Conservation (phyloP, 2,329 filamentous ascomycete species). For the Pyrenophora tritici-repentis region DNA sequence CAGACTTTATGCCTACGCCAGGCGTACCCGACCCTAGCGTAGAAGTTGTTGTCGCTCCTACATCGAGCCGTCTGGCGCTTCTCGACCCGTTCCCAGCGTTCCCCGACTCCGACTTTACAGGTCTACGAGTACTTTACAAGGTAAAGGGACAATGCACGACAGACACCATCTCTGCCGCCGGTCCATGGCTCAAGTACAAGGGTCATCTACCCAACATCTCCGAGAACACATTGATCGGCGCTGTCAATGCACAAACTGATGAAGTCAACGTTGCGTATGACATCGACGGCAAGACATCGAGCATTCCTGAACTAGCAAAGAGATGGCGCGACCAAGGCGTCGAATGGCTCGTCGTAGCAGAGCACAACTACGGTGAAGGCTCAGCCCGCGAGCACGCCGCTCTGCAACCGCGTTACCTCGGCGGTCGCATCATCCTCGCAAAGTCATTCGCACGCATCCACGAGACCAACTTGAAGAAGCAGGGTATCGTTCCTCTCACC, state of each 20-base stretch:
- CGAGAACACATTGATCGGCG: conserved; percentile 95
- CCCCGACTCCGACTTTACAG: conserved; percentile 73
- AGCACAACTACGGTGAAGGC: conserved; percentile 96
- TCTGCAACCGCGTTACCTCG: conserved; percentile 87
- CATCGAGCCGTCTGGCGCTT: conserved; percentile 86
- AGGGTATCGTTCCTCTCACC: conserved; percentile 92
- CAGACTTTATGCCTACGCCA: conserved; percentile 72
- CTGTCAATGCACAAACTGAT: conserved; percentile 86
- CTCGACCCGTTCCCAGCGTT: conserved; percentile 90
- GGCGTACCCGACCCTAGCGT: conserved; percentile 72
- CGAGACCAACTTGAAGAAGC: conserved; percentile 96
- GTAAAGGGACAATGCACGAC: conserved; percentile 98
- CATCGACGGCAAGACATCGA: conserved; percentile 71
- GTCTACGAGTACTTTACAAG: conserved; percentile 89
- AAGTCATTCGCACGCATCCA: conserved; percentile 93
- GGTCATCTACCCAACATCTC: conserved; percentile 97
- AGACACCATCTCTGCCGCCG: conserved; percentile 95
- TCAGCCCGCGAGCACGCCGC: conserved; percentile 89
- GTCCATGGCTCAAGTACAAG: conserved; percentile 99
- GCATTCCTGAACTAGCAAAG: conserved; percentile 85
- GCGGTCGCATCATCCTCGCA: conserved; percentile 78
- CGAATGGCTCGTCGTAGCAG: conserved; percentile 92
- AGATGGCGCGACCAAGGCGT: conserved; percentile 77
- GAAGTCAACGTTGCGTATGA: conserved; percentile 95
- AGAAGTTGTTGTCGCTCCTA: conserved; percentile 78